Evolutionary conservation across 2,329 filamentous ascomycete species (phyloP).

Genomic region (Arthrobotrys musiformis): DNA sequence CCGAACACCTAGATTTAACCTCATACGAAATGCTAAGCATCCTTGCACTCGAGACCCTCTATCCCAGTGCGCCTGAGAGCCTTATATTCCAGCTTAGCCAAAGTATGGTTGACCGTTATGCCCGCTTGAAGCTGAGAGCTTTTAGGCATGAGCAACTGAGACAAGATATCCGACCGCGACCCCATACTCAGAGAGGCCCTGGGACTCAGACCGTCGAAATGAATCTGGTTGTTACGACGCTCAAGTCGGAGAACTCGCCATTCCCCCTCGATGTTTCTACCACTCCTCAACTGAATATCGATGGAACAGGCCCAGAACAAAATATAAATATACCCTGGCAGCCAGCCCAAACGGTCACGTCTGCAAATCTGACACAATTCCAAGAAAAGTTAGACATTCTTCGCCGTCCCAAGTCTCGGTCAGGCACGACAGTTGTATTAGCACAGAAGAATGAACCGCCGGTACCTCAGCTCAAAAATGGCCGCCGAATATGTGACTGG

Average conservation of each 20-base stretch:
- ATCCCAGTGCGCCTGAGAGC: constrained; percentile 7
- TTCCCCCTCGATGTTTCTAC: no score
- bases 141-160: background rate
- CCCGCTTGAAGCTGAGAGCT: background rate
- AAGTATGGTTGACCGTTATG: constrained; percentile 11
- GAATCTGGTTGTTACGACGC: no score
- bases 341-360: background rate
- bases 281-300: no score
- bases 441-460: background rate
- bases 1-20: background rate
- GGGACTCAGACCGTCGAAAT: no score
- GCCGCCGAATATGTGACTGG: background rate
- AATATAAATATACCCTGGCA: no score
- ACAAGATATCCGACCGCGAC: background rate
- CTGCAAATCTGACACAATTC: background rate
- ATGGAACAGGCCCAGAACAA: no score
- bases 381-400: background rate
- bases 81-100: background rate
- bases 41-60: background rate
- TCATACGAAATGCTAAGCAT: background rate
- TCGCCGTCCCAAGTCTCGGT: background rate
- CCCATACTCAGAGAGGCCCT: no score
- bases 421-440: background rate
- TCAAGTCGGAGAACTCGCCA: no score
- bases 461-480: background rate